Conservation (phyloP, 2,329 filamentous ascomycete species). For the Scortechinia acanthostroma region DNA sequence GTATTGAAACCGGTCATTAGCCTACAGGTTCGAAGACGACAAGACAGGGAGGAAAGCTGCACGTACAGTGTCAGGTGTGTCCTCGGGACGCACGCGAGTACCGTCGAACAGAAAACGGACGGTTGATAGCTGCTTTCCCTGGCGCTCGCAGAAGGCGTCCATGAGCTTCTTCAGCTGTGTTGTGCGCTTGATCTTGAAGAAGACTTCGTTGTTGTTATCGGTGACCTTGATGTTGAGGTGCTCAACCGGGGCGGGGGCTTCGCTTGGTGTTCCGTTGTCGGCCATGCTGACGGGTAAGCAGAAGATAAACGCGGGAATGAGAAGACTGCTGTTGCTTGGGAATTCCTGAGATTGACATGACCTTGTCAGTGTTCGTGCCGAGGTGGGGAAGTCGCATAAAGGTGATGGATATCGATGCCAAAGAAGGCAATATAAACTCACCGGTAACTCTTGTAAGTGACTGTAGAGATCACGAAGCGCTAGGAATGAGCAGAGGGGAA, state of each 20-base stretch:
- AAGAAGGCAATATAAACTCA: too few relatives aligned
- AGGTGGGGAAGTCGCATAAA: too few relatives aligned
- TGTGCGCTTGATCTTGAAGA: slow-evolving; percentile 98
- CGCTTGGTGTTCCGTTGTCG: too few relatives aligned
- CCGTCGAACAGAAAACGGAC: slow-evolving; percentile 96
- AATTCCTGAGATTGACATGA: too few relatives aligned
- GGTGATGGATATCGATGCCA: too few relatives aligned
- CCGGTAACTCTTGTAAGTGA: too few relatives aligned
- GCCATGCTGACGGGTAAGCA: too few relatives aligned
- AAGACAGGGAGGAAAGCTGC: background rate
- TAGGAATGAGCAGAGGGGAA: too few relatives aligned
- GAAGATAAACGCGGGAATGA: too few relatives aligned
- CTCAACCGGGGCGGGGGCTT: slow-evolving; percentile 49
- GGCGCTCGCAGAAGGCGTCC: slow-evolving; percentile 93
- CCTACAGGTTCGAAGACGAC: background rate
- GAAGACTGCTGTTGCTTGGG: too few relatives aligned
- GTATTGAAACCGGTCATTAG: slow-evolving; percentile 4
- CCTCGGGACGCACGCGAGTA: slow-evolving; percentile 78
- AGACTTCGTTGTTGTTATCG: slow-evolving; percentile 98
- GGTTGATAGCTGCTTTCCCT: slow-evolving; percentile 77
- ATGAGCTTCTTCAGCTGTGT: slow-evolving; percentile 96
- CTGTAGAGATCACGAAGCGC: too few relatives aligned
- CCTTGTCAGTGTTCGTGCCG: too few relatives aligned
- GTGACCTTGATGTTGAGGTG: slow-evolving; percentile 99
- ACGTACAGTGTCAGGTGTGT: slow-evolving; percentile 85